These are phyloP conservation scores for Pouteria campechiana DNA, from an alignment of 179 eudicot species.

Conservation along the genomic window DNA sequence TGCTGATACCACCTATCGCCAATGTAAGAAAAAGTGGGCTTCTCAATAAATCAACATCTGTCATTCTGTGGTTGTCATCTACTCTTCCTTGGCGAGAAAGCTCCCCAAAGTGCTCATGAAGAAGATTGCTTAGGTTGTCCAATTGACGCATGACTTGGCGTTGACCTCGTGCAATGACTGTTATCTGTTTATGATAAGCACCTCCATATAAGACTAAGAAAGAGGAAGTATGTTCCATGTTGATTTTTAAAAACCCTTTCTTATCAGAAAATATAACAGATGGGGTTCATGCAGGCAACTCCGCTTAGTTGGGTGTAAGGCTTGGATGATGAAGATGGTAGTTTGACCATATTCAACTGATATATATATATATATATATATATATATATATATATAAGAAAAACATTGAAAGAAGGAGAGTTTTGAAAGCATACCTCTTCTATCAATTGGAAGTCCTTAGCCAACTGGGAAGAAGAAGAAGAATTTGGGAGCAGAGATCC, in stretches of 20 bases:
- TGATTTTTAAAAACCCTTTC: no score
- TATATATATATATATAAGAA: no score
- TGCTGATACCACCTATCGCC: constrained; percentile 51
- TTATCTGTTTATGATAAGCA: constrained; percentile 27
- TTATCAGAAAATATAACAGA: no score
- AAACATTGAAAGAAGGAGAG: no score
- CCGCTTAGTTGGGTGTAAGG: no score
- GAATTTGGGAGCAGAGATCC: constrained; percentile 43
- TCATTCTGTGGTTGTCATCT: constrained; percentile 9
- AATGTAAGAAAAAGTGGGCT: constrained; percentile 38
- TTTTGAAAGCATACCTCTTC: constrained; percentile 99
- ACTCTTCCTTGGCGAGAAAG: constrained; percentile 31
- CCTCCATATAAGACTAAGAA: no score
- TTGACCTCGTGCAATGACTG: constrained; percentile 46
- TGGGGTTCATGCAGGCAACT: no score
- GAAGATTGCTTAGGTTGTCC: constrained; percentile 51
- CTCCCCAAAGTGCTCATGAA: constrained; percentile 46
- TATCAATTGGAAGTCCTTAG: constrained; percentile 57
- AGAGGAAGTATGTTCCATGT: no score
- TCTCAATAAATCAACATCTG: constrained; percentile 25
- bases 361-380: no score
- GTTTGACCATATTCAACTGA: no score
- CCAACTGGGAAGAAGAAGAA: constrained; percentile 66
- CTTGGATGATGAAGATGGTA: no score
- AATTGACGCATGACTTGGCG: constrained; percentile 69